Base-by-base conservation (phyloP, 1,284 basidiomycete genomes). In the Laetiporus sulphureus region DNA sequence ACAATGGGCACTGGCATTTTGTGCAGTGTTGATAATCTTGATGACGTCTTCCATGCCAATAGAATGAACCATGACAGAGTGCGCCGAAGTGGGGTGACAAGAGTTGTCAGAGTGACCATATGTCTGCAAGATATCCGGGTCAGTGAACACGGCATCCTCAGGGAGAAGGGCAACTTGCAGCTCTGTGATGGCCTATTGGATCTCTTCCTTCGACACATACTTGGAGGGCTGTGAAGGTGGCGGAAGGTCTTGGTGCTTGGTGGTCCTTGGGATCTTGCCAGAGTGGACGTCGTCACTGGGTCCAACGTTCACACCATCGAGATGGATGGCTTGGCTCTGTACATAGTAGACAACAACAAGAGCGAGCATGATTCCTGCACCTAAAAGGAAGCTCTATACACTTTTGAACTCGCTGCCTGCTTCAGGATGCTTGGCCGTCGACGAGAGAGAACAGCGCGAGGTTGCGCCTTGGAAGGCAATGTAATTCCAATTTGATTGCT, bases 91-190 rank as follows among this genome's bases (percentile, higher is more conserved):
- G 3, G 79, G 75, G 54, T 79, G 79, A 53, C 83, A 83, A 1
- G 80, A 79, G 49, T 83, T 77, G 46, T 77, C 74, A 0, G 82
- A 83, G 22, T 73, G 80, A 3, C 83, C 83, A 45, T 82, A 71
- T 21, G 67, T 66, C 40, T 65, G 61, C 36, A 84, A 59, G 7
- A 66, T 59, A 21, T 72, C 65, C 5, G 67, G 61, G 47, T 77
- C 71, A 2, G 75, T 79, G 32, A 65, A 63, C 20, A 83, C 72
- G 12, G 62, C 55, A 20, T 67, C 60, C 32, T 65, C 54, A 13
- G 59, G 65, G 0, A 77, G 68, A 43, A 85, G 67, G 4, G 65
- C 63, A 10, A 56, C 50, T 11, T 61, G 67, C 19, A 85, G 65
- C 47, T 81, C 75, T 20, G 63, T 54, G 25, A n/a, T 81, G 5